These are phyloP conservation scores for Claviceps paspali DNA, from an alignment of 2,329 filamentous ascomycete genomes.

Conservation along the genomic window DNA sequence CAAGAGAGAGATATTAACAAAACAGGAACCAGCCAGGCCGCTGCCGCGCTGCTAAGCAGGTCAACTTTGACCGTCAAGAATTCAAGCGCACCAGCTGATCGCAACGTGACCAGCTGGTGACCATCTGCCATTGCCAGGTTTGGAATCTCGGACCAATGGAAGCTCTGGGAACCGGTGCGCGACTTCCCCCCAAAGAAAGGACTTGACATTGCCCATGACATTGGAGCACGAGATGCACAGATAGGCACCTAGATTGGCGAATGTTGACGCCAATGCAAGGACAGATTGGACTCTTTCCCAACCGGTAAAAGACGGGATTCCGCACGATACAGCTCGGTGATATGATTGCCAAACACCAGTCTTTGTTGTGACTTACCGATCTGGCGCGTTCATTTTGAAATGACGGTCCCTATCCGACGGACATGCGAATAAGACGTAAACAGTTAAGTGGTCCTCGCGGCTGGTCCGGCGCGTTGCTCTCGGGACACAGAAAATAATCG, in stretches of 20 bases:
- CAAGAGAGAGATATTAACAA: neutral
- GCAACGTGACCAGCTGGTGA: neutral
- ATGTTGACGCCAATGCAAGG: neutral
- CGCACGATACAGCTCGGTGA: too few species aligned
- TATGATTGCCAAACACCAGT: neutral
- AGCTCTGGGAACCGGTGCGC: neutral
- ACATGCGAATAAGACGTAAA: neutral
- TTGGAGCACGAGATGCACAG: neutral
- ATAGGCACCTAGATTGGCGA: neutral
- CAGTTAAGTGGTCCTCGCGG: neutral
- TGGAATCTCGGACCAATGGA: neutral
- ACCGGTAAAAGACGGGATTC: too few species aligned
- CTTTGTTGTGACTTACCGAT: conserved; percentile 29
- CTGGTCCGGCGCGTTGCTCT: neutral
- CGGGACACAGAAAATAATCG: neutral
- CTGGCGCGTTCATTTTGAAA: conserved; percentile 38
- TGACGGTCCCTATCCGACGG: neutral
- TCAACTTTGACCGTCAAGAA: neutral
- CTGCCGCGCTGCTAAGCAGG: neutral
- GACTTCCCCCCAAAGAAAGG: neutral
- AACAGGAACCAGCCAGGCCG: too few species aligned
- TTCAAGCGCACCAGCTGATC: neutral
- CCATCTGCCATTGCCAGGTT: neutral
- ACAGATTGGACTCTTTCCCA: neutral
- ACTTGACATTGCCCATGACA: neutral